Evolutionary conservation across 768 basidiomycete genomes (phyloP).

Genomic region (Termitomyces sp.): DNA sequence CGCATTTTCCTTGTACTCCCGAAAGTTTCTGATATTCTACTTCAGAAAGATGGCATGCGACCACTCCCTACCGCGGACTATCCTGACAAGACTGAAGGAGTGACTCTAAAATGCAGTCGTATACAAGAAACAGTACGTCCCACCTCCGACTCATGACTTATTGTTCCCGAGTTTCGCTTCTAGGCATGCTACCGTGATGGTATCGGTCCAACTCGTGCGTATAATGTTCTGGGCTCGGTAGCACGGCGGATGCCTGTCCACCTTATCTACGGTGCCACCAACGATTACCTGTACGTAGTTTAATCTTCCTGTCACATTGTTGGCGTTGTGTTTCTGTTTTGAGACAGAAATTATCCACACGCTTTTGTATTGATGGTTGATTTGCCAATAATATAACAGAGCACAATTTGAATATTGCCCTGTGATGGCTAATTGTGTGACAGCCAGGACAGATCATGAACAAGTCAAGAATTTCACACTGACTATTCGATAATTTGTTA

Average conservation of each 20-base stretch:
- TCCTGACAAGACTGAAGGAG: constrained; percentile 39
- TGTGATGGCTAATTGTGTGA: neutral
- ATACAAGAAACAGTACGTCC: constrained; percentile 39
- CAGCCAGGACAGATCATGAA: neutral
- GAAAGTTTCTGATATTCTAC: neutral
- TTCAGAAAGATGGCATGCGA: constrained; percentile 39
- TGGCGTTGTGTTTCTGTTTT: too few relatives aligned
- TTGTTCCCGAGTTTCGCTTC: neutral
- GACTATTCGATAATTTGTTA: neutral
- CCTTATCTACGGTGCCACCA: constrained; percentile 40
- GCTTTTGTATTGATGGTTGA: too few relatives aligned
- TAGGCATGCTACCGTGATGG: constrained; percentile 43
- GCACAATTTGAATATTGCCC: neutral
- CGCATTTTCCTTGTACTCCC: neutral
- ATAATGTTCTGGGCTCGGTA: constrained; percentile 26
- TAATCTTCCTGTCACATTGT: neutral
- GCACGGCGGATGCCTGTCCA: constrained; percentile 36
- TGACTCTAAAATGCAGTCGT: constrained; percentile 46
- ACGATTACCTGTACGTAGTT: constrained; percentile 37
- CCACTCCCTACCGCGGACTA: constrained; percentile 37
- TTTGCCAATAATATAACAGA: too few relatives aligned
- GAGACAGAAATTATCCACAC: too few relatives aligned
- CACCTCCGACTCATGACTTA: neutral
- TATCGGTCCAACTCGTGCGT: constrained; percentile 27
- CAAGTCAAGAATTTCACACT: neutral